Conservation (phyloP, 2,329 filamentous ascomycete genomes). For the Diaporthe humulicola region DNA sequence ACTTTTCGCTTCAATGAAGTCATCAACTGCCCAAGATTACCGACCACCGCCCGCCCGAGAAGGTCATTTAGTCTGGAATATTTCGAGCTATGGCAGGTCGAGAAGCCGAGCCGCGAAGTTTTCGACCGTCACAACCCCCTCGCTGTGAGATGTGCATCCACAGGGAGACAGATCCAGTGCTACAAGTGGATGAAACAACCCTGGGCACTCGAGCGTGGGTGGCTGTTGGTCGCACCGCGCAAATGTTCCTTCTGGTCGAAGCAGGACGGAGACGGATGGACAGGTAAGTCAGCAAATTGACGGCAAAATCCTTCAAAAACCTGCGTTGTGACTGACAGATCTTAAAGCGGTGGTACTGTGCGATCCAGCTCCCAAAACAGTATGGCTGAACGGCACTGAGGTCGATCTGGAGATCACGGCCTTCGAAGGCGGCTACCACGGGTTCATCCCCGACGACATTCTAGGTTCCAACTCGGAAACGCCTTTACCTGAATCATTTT, state of each 20-base stretch:
- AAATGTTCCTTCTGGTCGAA: constrained; percentile 35
- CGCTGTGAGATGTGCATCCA: constrained; percentile 13
- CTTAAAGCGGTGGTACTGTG: constrained; percentile 23
- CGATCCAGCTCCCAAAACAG: constrained; percentile 17
- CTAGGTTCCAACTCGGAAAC: not conserved
- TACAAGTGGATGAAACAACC: constrained; percentile 36
- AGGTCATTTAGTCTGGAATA: constrained; percentile 25
- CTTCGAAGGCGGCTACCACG: constrained; percentile 32
- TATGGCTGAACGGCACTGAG: not conserved
- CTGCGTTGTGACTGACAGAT: not conserved
- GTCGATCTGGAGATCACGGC: not conserved
- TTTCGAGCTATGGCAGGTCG: constrained; percentile 34
- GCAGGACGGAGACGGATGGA: not conserved
- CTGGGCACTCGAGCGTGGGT: not conserved
- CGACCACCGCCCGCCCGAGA: constrained; percentile 1
- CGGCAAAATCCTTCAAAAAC: accelerated
- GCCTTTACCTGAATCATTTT: not conserved
- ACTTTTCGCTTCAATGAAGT: constrained; percentile 36
- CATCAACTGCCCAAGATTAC: constrained; percentile 34
- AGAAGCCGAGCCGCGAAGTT: no score
- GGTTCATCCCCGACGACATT: constrained; percentile 31
- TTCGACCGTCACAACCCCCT: not conserved
- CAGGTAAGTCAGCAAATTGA: not conserved
- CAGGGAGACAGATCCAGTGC: constrained; percentile 23
- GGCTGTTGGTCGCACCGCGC: constrained; percentile 30